phyloP scores from a whole-genome alignment of 2,329 filamentous ascomycete genomes.

The Claviceps africana region DNA sequence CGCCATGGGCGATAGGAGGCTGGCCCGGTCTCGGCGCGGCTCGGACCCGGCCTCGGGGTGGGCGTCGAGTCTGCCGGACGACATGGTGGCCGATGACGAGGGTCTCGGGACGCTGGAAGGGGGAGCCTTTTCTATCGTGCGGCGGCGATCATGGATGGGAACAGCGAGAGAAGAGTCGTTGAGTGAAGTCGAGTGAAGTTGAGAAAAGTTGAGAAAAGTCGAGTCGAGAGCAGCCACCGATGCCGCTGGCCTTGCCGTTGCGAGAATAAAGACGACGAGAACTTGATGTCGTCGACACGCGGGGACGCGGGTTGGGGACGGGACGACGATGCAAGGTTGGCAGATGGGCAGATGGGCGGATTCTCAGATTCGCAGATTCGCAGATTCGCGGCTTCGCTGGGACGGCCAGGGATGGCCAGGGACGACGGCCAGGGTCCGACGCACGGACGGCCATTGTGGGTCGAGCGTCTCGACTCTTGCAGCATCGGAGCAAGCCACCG shows the following conservation, averaged over 20 bases:
- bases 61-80: constrained; percentile 11
- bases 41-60: constrained; percentile 9
- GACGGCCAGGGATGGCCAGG: too few species aligned
- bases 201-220: not conserved
- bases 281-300: not conserved
- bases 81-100: constrained; percentile 6
- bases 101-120: constrained; percentile 1
- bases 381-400: too few species aligned
- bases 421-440: too few species aligned
- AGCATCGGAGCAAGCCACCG: too few species aligned
- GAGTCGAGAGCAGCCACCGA: too few species aligned
- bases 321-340: too few species aligned
- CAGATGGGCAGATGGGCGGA: too few species aligned
- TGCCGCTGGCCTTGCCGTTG: not conserved
- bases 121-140: not conserved
- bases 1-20: constrained; percentile 46
- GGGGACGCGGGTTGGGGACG: too few species aligned
- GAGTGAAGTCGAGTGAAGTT: not conserved
- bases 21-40: constrained; percentile 17
- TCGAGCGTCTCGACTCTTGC: too few species aligned
- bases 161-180: too few species aligned
- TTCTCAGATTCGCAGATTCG: too few species aligned
- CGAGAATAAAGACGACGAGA: not conserved
- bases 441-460: not conserved
- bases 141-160: not conserved